phyloP scores from a whole-genome alignment of 768 basidiomycete species.

The Tricholoma hemisulphureum region DNA sequence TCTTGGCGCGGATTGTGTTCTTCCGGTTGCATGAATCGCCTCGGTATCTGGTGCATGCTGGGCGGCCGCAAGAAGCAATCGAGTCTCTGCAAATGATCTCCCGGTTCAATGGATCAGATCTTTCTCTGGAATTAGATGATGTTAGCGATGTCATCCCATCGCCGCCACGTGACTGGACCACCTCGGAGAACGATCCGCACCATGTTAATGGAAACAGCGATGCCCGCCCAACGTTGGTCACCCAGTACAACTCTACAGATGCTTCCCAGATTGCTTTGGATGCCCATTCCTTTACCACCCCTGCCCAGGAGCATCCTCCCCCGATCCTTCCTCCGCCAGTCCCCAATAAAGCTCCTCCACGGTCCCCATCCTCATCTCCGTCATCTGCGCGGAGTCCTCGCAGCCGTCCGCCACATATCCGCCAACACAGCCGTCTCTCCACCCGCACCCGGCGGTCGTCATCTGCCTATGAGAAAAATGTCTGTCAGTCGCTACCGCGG shows the following conservation, averaged over 20 bases:
- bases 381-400: neutral
- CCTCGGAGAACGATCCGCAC: slow-evolving; percentile 25
- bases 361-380: slow-evolving; percentile 6
- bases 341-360: too few species aligned
- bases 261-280: slow-evolving; percentile 28
- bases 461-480: slow-evolving; percentile 43
- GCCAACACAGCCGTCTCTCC: slow-evolving; percentile 17
- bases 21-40: slow-evolving; percentile 95
- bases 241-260: slow-evolving; percentile 37
- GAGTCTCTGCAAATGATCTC: slow-evolving; percentile 83
- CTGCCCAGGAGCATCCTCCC: slow-evolving; percentile 19
- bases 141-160: too few species aligned
- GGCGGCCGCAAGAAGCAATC: slow-evolving; percentile 80
- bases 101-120: slow-evolving; percentile 75
- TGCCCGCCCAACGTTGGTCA: slow-evolving; percentile 17
- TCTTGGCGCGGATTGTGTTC: slow-evolving; percentile 80
- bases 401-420: neutral
- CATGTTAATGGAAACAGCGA: neutral
- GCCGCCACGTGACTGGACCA: slow-evolving; percentile 25
- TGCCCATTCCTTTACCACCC: slow-evolving; percentile 26
- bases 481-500: slow-evolving; percentile 48
- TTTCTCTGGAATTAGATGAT: slow-evolving; percentile 68
- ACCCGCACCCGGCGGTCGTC: slow-evolving; percentile 30
- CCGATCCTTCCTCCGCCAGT: slow-evolving; percentile 13
- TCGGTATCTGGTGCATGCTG: slow-evolving; percentile 86